phyloP scores from a whole-genome alignment of 257 asterid genomes.

The Solanum habrochaites region DNA sequence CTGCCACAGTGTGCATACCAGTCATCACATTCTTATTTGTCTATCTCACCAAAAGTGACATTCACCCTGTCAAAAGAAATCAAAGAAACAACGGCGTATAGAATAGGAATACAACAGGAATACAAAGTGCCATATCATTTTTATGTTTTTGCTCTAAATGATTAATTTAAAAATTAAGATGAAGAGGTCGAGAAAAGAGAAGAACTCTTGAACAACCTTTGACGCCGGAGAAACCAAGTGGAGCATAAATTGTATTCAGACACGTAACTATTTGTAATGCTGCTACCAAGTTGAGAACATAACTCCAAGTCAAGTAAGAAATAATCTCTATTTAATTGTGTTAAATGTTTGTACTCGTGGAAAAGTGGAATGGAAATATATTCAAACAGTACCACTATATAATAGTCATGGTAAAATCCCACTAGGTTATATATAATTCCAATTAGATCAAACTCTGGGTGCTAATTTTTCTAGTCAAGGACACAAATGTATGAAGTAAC shows the following conservation, averaged over 20 bases:
- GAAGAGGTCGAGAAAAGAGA: neutral
- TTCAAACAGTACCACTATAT: neutral
- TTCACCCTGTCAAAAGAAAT: slow-evolving; percentile 35
- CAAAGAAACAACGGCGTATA: neutral
- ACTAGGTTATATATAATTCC: neutral
- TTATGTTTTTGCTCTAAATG: neutral
- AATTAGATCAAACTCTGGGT: neutral
- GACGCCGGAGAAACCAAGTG: neutral
- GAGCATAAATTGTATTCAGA: neutral
- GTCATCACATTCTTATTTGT: slow-evolving; percentile 68
- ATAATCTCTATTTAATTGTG: neutral
- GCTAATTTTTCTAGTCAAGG: neutral
- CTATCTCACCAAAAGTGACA: slow-evolving; percentile 50
- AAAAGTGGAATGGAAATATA: neutral
- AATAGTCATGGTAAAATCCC: neutral
- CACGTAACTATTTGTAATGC: neutral
- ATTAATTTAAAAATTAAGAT: neutral
- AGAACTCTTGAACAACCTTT: neutral
- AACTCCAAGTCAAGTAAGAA: neutral
- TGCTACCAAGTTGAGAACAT: neutral
- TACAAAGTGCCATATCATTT: neutral
- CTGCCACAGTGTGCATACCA: slow-evolving; percentile 55
- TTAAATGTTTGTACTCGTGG: neutral
- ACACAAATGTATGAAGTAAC: neutral
- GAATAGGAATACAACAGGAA: neutral